Evolutionary conservation across 805 yeast genomes (phyloP).

Genomic region (Ogataea angusta): DNA sequence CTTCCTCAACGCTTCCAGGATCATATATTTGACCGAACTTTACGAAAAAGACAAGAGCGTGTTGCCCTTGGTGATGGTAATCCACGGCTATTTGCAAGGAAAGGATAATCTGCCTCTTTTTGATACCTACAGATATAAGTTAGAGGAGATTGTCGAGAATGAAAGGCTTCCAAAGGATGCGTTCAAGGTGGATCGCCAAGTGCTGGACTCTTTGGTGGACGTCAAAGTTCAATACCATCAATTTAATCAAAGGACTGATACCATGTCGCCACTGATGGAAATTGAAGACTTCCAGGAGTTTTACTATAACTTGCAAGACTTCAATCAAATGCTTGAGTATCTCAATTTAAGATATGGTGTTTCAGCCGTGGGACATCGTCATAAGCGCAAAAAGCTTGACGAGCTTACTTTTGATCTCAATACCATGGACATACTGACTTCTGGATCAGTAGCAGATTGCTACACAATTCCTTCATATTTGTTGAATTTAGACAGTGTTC

Average conservation of each 20-base stretch:
- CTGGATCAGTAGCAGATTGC: slow-evolving; percentile 10
- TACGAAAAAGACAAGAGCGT: slow-evolving; percentile 20
- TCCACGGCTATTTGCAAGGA: slow-evolving; percentile 13
- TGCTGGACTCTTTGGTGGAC: slow-evolving; percentile 7
- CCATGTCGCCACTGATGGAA: slow-evolving; percentile 1
- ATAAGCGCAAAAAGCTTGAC: slow-evolving; percentile 14
- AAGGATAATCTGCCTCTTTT: slow-evolving; percentile 13
- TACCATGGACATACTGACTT: slow-evolving; percentile 11
- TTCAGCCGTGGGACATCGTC: not conserved
- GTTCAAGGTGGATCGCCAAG: slow-evolving; percentile 15
- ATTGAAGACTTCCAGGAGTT: slow-evolving; percentile 7
- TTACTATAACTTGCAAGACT: slow-evolving; percentile 6
- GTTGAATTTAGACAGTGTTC: slow-evolving; percentile 7
- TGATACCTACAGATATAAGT: slow-evolving; percentile 21
- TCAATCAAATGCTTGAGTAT: slow-evolving; percentile 12
- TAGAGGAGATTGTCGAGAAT: slow-evolving; percentile 11
- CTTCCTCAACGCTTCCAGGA: slow-evolving; percentile 23
- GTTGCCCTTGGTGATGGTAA: slow-evolving; percentile 15
- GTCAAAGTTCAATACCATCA: slow-evolving; percentile 13
- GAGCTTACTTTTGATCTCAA: slow-evolving; percentile 8
- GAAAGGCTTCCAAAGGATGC: slow-evolving; percentile 6
- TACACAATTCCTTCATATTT: slow-evolving; percentile 14
- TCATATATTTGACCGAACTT: slow-evolving; percentile 19
- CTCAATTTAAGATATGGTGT: slow-evolving; percentile 6
- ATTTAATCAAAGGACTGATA: slow-evolving; percentile 3